Conservation (phyloP, 1,284 basidiomycete genomes). For the Leccinum subfulvum region DNA sequence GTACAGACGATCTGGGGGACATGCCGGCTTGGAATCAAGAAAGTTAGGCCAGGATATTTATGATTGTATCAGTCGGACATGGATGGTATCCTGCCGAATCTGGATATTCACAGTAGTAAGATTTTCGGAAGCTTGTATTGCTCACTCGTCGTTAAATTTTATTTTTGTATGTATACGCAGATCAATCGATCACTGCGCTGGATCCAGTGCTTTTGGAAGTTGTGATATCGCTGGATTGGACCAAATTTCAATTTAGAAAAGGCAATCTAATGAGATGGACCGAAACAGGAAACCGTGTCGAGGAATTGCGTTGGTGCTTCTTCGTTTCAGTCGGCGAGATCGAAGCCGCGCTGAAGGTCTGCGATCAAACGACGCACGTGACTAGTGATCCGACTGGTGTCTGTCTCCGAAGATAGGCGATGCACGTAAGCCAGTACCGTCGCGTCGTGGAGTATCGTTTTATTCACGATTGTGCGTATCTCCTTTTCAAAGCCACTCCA, state of each 20-base stretch:
- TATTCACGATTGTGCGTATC: conserved; percentile 2
- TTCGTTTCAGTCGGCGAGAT: neutral
- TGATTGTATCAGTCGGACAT: neutral
- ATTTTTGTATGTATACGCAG: neutral
- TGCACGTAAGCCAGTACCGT: too few species aligned
- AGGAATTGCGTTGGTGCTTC: neutral
- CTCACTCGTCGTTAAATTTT: neutral
- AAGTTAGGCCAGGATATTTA: neutral
- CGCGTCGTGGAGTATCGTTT: too few species aligned
- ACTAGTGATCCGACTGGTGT: too few species aligned
- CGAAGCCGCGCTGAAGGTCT: neutral
- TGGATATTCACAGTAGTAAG: neutral
- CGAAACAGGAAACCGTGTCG: neutral
- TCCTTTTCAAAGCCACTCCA: neutral
- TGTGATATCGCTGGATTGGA: neutral
- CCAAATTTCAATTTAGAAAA: neutral
- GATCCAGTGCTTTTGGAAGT: too few species aligned
- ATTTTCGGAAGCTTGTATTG: neutral
- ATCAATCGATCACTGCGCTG: neutral
- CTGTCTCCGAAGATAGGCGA: too few species aligned
- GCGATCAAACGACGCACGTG: too few species aligned
- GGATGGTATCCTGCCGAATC: neutral
- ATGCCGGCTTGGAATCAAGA: neutral
- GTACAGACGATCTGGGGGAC: neutral
- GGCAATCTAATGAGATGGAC: neutral